Evolutionary conservation across 2,329 filamentous ascomycete species (phyloP), one percentile per base, ranked within the genome.

Genomic region (Nemania diffusa): DNA sequence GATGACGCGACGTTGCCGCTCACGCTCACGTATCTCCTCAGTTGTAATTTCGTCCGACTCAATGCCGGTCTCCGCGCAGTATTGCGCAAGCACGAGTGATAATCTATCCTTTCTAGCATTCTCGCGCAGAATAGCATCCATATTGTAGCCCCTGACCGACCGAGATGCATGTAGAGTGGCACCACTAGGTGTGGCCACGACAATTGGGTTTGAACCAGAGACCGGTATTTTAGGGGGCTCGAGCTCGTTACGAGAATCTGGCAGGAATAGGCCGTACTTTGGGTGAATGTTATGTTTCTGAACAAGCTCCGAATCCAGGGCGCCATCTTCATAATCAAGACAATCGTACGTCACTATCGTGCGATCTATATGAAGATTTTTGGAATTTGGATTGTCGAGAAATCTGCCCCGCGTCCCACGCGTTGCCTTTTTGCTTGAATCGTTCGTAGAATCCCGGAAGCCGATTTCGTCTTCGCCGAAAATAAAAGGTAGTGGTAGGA

Each of bases 361-460:
- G 65, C 84, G 84, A 70, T 89, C 87, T 67, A 85, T 79, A 72
- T 88, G 85, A 76, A 86, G 80, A 62, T 81, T 82, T 64, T 83
- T 84, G 51, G 83, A 84, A 73, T 87, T 86, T 42, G 87, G 85
- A 29, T 81, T 83, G 69, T 84, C 81, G 53, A 87, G 79, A 71
- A 84, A 88, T 73, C 83, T 84, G 72, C 85, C 85, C 57, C 86
- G 81, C 67, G 84, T 84, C 15, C 82, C 81, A 70, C 81, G 82
- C 37, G 83, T 87, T 53, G 85, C 84, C 24, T 84, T 84, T 64
- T 85, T 84, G 66, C 81, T 81, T 32, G 83, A 82, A 70, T 87
- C 85, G 66, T 89, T 89, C 67, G 83, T 83, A 3, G 85, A 87
- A 72, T 89, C 87, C 24, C 85, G 82, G 75, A 87, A 89, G 15